Base-by-base conservation (phyloP, 345 rosid species). In the Camelina neglecta region DNA sequence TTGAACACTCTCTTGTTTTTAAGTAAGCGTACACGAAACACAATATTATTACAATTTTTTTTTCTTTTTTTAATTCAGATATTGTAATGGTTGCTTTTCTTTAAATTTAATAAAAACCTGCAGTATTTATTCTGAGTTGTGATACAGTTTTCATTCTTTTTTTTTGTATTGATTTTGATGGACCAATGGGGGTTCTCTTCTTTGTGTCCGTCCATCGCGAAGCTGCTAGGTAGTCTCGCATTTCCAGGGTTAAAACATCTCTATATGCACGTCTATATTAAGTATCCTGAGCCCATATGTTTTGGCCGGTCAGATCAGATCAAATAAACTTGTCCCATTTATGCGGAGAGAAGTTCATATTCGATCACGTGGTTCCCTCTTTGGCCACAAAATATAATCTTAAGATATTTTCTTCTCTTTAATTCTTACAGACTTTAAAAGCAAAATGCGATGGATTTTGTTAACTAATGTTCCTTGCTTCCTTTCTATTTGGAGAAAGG, bases 231-330 rank as follows among this genome's bases (percentile, higher is more conserved):
- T 47, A 15, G 38, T 23, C 38, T 23, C 38, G 64, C 18, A 24
- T 58, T 55, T 6, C 10, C 9, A 0, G 47, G 31, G 33, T 67
- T 9, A 11, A 39, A 50, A 4, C 13, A n/a, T 39, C 47, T 54
- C 63, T 62, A 15, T 53, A 0, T 60, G 63, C 29, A 74, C 31
- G 72, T 74, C 72, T 47, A 65, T 33, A 45, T 57, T 20, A 47
- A 59, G 58, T n/a, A 39, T 51, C 51, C 33, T 8, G 33, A 16
- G 36, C 11, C 47, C 54, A 50, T 13, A 6, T 8, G 15, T 20
- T 67, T 59, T 39, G 69, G 60, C 69, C 56, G 69, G 60, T 51
- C 11, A 20, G 12, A 50, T 39, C 36, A n/a, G n/a, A 56, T 33
- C 8, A 10, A 33, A 33, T 29, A 33, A 23, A 50, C 8, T 24